Evolutionary conservation across 805 yeast species (phyloP), one percentile per base, ranked within the genome.

Genomic region (Clavispora asparagi): DNA sequence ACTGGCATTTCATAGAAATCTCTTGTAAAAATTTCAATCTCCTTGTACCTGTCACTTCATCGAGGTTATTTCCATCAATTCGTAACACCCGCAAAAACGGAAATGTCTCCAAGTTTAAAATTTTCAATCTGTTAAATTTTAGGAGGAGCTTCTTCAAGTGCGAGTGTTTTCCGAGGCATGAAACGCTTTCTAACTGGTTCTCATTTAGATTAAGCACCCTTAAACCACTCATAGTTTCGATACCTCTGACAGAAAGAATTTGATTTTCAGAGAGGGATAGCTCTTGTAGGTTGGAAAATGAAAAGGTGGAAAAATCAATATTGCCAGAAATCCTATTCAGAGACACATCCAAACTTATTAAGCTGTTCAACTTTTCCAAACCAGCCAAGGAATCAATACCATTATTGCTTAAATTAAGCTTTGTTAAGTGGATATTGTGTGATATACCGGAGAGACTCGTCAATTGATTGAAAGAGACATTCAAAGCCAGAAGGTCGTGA

Each of bases 31-130:
- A 52, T 26, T 53, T 63, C 40, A 70, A 57, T 10, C 54, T 60
- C 13, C 55, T 56, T 14, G 73, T 49, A 11, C 68, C 65, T 1
- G 51, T 43, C 2, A 67, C 26, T 0, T 49, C 39, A 7, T 48
- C 48, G 12, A 75, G 49, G 6, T 55, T 48, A 48, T 75, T 76
- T 5, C 79, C 74, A 53, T 78, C 82, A 13, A 76, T 54, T 36
- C 77, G 62, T 33, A 79, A 57, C 4, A 67, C 70, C 40, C 78
- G 62, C 49, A 79, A 63, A 29, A 50, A 58, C 0, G 77, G 75
- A 44, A 64, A 70, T 9, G 50, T 37, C 1, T 51, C 51, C 14
- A 76, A 50, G 43, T 71, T 64, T 19, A 77, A 53, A 2, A 41
- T 35, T 17, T 49, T 49, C 29, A 77, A 51, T 7, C 60, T 53